Conservation (phyloP, 768 basidiomycete species). For the Trametes cingulata region DNA sequence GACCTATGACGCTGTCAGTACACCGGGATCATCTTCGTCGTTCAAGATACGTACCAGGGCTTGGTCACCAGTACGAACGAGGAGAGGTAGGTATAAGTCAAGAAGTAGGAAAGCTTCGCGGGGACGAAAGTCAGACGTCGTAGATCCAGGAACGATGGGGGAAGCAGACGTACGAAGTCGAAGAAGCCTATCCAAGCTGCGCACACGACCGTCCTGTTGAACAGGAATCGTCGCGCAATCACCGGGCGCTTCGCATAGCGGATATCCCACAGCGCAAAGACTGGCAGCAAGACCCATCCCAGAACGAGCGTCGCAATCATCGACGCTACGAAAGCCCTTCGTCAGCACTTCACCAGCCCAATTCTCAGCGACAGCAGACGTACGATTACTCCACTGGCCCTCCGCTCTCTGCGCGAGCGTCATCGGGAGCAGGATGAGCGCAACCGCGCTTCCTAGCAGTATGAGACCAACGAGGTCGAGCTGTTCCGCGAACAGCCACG, state of each 20-base stretch:
- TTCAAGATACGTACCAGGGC: slow-evolving; percentile 14
- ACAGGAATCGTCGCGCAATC: slow-evolving; percentile 35
- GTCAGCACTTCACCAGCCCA: neutral
- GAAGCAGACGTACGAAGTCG: slow-evolving; percentile 23
- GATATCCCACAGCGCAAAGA: slow-evolving; percentile 35
- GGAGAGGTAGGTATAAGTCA: slow-evolving; percentile 74
- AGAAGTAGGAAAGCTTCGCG: slow-evolving; percentile 56
- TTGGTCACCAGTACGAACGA: slow-evolving; percentile 52
- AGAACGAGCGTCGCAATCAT: slow-evolving; percentile 34
- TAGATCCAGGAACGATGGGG: slow-evolving; percentile 11
- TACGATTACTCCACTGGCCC: slow-evolving; percentile 29
- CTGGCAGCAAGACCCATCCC: slow-evolving; percentile 29
- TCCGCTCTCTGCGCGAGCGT: slow-evolving; percentile 29
- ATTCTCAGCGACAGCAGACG: neutral
- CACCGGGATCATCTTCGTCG: too few relatives aligned
- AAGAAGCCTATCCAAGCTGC: slow-evolving; percentile 30
- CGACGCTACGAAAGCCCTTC: slow-evolving; percentile 27
- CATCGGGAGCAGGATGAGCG: slow-evolving; percentile 32
- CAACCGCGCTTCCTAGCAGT: slow-evolving; percentile 31
- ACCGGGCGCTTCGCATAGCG: slow-evolving; percentile 35
- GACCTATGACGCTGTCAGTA: slow-evolving; percentile 21
- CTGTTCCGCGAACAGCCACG: slow-evolving; percentile 29
- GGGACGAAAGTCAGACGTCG: neutral
- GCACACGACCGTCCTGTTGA: slow-evolving; percentile 37
- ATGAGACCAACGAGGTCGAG: slow-evolving; percentile 33